These are phyloP conservation scores for Narthecium ossifragum DNA, from an alignment of 106 monocot species.

Conservation along the genomic window DNA sequence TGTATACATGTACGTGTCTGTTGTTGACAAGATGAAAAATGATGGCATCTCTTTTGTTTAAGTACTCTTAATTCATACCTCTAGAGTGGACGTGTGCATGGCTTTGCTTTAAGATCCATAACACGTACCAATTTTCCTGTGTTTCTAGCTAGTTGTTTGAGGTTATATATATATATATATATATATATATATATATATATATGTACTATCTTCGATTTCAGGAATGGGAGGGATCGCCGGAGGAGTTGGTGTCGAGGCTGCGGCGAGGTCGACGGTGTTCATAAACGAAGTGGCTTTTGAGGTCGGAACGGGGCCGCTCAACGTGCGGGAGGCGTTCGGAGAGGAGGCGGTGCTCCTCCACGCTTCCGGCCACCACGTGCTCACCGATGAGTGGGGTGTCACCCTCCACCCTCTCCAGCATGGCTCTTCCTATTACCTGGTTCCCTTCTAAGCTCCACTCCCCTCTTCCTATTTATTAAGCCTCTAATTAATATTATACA, in stretches of 20 bases:
- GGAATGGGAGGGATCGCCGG: background rate
- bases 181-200: no score
- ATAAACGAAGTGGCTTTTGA: constrained; percentile 71
- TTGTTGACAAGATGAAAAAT: constrained; percentile 23
- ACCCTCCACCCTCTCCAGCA: constrained; percentile 87
- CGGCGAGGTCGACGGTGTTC: constrained; percentile 45
- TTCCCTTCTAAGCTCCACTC: constrained; percentile 1
- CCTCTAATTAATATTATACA: no score
- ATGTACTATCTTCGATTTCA: background rate
- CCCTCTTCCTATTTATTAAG: constrained; percentile 1
- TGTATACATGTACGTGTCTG: constrained; percentile 4
- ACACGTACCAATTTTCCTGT: background rate
- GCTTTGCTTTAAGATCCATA: constrained; percentile 4
- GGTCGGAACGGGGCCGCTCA: constrained; percentile 34
- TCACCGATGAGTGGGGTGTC: constrained; percentile 63
- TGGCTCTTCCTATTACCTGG: constrained; percentile 79
- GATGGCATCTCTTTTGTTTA: constrained; percentile 15
- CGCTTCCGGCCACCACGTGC: constrained; percentile 69
- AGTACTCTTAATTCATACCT: constrained; percentile 22
- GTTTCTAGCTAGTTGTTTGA: constrained; percentile 1
- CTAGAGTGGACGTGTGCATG: constrained; percentile 88
- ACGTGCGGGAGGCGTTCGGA: constrained; percentile 67
- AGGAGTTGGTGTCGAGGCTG: constrained; percentile 4
- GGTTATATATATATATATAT: no score
- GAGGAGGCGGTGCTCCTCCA: constrained; percentile 60